These are phyloP conservation scores for Exobasidium cylindrosporum DNA, from an alignment of 1,284 basidiomycete species.

Conservation along the genomic window DNA sequence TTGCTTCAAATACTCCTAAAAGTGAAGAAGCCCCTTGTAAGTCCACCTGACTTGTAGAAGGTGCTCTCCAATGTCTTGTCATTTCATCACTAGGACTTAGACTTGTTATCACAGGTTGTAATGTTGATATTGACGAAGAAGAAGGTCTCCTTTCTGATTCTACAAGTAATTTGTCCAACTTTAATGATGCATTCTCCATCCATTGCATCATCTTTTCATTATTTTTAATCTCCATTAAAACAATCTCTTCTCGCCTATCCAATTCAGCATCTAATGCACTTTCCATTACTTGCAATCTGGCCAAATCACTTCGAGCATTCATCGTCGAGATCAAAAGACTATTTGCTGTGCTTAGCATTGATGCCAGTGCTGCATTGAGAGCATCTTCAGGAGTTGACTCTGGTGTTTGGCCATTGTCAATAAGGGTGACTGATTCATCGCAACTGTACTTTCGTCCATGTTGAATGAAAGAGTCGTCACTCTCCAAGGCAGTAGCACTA, in stretches of 20 bases:
- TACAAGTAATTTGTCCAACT: background rate
- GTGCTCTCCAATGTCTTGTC: background rate
- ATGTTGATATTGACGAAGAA: background rate
- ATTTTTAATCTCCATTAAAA: background rate
- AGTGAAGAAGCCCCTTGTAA: background rate
- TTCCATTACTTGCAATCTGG: background rate
- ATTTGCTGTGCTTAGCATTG: constrained; percentile 5
- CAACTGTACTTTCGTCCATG: background rate
- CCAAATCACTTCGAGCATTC: background rate
- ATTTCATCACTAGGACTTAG: background rate
- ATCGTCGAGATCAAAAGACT: constrained; percentile 1
- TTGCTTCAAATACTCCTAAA: constrained; percentile 27
- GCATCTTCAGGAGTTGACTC: background rate
- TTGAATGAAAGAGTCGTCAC: constrained; percentile 7
- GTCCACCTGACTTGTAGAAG: background rate
- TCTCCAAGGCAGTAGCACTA: background rate
- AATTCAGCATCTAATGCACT: background rate
- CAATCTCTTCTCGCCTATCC: background rate
- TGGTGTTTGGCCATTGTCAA: background rate
- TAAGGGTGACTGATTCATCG: background rate
- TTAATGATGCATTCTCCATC: constrained; percentile 4
- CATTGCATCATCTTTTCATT: constrained; percentile 1
- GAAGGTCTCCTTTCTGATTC: background rate
- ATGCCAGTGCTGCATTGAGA: constrained; percentile 5
- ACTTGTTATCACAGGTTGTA: background rate